Evolutionary conservation across 176 grass and related monocot species (phyloP), one percentile per base, ranked within the genome.

Genomic region (Thalia dealbata): DNA sequence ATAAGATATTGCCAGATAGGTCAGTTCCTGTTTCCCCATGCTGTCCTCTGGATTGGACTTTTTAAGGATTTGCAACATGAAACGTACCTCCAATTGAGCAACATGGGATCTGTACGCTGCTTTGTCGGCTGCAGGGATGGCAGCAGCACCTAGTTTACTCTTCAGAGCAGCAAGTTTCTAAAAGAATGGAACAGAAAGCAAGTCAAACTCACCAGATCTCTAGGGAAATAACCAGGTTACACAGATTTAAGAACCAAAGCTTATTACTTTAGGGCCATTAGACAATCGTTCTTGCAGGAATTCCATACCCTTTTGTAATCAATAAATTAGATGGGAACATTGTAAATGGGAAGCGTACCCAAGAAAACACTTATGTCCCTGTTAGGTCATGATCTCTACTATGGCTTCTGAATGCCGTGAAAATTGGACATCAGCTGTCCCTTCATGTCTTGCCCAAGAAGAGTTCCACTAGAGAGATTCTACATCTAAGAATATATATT

Each of bases 81-180:
- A 70, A 76, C 64, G 64, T 55, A 99, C 95, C 87, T 97, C 93
- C 45, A 97, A 58, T 81, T 97, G 84, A 25, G 85, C 84, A 46
- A 92, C 58, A 50, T 86, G 86, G 65, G 68, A 74, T 86, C 85
- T 97, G 73, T 92, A 58, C 79, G 86, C 89, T 76, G 93, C 87
- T 92, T 97, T 97, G 61, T 25, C 82, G 38, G 93, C 82, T 64
- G 89, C 87, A 71, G 90, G 90, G 74, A 99, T 93, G 59, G 83
- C 79, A 51, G 95, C 85, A 35, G 83, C 81, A 83, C 93, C 95
- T 69, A 93, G 81, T 26, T 18, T 66, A 82, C 48, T 88, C 80
- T 93, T 99, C 67, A 93, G 79, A 41, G 90, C 86, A 77, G 87
- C 89, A 86, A 93, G 76, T 86, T 88, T 93, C 95, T 99, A 85